Evolutionary conservation across 192 early-diverging fungal genomes (phyloP), one percentile per base, ranked within the genome.

Genomic region (Paraglomus occultum): DNA sequence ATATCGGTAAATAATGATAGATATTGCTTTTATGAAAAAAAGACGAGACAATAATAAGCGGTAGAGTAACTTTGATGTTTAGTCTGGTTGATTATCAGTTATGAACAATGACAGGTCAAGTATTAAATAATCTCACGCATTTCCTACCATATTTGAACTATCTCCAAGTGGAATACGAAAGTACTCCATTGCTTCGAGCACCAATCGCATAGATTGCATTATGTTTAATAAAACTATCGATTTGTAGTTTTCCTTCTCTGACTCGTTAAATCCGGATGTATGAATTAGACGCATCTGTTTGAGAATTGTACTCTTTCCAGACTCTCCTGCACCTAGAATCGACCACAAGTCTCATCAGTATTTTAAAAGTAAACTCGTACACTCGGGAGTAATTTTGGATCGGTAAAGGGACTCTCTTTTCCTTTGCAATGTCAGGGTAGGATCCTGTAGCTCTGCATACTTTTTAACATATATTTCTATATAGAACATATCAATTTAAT

Each of bases 201-300:
- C 75, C 40, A 80, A 55, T 60, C 83, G 82, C 79, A 84, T 83
- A 38, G 83, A 65, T 1, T 40, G 46, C 9, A 83, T 72, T 43
- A 86, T 70, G 67, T 84, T 86, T 8, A 66, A 61, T 66, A 83
- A 79, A 23, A 82, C 78, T 39, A 84, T 73, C 0, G 73, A 70
- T 20, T 80, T 73, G 74, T 80, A 85, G 9, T 70, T 74, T 43
- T 82, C 81, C 15, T 76, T 58, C 45, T 85, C 84, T 4, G 70
- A 66, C 6, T 62, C 31, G 7, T 74, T 77, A 60, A 83, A 85
- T 8, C 84, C 84, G 14, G 79, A 72, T 8, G 82, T 80, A 63
- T 85, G 84, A 63, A 85, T 76, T 43, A 85, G 69, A 48, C 81
- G 76, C 84, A 85, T 85, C 60, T 85, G 84, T 63, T 85, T 85